Conservation (phyloP, 768 basidiomycete species). For the Pluteus cervinus region DNA sequence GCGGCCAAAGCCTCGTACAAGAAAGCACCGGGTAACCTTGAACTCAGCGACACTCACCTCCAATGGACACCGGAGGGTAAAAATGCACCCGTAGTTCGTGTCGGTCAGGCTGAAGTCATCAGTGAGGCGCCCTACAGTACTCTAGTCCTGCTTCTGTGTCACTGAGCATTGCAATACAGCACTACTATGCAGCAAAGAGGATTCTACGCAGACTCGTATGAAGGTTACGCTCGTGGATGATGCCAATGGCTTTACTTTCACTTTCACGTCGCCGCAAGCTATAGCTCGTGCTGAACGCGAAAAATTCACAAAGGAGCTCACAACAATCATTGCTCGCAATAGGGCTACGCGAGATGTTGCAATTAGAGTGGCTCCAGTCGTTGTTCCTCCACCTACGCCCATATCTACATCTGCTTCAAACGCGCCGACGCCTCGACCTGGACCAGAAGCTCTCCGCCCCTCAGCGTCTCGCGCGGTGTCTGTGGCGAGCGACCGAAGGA, state of each 20-base stretch:
- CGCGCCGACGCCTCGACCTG: slow-evolving; percentile 27
- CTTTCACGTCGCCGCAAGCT: slow-evolving; percentile 63
- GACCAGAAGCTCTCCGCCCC: slow-evolving; percentile 11
- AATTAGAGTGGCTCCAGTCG: slow-evolving; percentile 13
- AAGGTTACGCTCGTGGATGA: slow-evolving; percentile 67
- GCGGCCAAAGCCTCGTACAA: slow-evolving; percentile 81
- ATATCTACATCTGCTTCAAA: slow-evolving; percentile 16
- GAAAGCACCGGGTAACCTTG: slow-evolving; percentile 68
- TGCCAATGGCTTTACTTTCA: slow-evolving; percentile 77
- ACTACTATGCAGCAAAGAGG: slow-evolving; percentile 82
- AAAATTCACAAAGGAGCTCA: slow-evolving; percentile 75
- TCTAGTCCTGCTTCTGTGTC: slow-evolving; percentile 7
- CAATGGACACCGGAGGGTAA: slow-evolving; percentile 79
- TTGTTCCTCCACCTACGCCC: too few species aligned
- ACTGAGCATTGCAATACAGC: slow-evolving; percentile 35
- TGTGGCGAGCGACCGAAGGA: slow-evolving; percentile 45
- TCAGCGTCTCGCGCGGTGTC: slow-evolving; percentile 59
- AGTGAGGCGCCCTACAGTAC: slow-evolving; percentile 41
- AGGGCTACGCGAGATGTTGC: slow-evolving; percentile 35
- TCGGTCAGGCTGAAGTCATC: slow-evolving; percentile 52
- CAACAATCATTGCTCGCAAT: slow-evolving; percentile 72
- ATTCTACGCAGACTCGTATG: slow-evolving; percentile 70
- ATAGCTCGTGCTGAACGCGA: slow-evolving; percentile 70
- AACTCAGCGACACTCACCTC: slow-evolving; percentile 66
- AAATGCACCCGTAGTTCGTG: slow-evolving; percentile 55